A percentile compares a stretch with the other conserved stretches of the same genome.
phyloP scores from a whole-genome alignment of 2,329 filamentous ascomycete species.

The Stagonosporopsis vannaccii region DNA sequence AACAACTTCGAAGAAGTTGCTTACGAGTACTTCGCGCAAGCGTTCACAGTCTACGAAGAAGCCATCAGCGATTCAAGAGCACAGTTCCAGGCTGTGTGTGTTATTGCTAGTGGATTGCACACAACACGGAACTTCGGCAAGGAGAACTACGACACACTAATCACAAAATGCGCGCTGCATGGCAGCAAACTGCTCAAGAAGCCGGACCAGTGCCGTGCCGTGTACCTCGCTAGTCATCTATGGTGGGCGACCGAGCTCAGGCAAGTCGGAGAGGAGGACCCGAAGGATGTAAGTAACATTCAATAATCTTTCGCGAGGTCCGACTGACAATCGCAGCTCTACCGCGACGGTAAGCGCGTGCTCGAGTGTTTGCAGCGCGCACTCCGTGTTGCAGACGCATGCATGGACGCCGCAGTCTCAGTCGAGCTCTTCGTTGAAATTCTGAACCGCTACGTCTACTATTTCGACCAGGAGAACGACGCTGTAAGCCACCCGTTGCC shows the following conservation, averaged over 20 bases:
- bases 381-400: conserved; percentile 93
- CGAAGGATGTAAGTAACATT: conserved; percentile 70
- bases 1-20: conserved; percentile 93
- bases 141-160: conserved; percentile 98
- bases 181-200: conserved; percentile 97
- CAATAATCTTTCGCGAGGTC: not conserved
- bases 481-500: conserved; percentile 63
- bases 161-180: conserved; percentile 96
- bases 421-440: conserved; percentile 99
- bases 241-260: conserved; percentile 95
- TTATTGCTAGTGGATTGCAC: conserved; percentile 88
- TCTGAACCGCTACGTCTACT: conserved; percentile 97
- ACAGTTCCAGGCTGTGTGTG: conserved; percentile 96
- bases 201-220: conserved; percentile 95
- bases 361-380: conserved; percentile 95
- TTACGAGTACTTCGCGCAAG: conserved; percentile 98
- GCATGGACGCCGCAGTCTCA: conserved; percentile 97
- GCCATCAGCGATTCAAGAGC: conserved; percentile 93
- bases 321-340: conserved; percentile 63
- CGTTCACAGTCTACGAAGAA: conserved; percentile 98
- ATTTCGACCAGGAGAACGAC: conserved; percentile 99
- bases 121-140: conserved; percentile 89
- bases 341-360: conserved; percentile 96
- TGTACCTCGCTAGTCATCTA: conserved; percentile 93
- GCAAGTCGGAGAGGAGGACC: conserved; percentile 79